Base-by-base conservation (phyloP, 345 rosid genomes). In the Eutrema heterophyllum region DNA sequence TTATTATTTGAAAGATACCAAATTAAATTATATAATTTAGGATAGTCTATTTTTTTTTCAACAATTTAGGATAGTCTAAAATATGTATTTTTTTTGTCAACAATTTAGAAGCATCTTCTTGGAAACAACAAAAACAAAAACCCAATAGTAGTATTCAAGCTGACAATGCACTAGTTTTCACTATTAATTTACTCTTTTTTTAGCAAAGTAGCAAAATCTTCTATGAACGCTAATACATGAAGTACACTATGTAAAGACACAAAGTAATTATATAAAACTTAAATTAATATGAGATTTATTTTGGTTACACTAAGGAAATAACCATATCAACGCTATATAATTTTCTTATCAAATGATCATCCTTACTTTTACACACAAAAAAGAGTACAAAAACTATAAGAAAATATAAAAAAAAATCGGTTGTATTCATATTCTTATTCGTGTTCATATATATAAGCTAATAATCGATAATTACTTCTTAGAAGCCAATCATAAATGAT, bases 401-500 rank as follows among this genome's bases (percentile, higher is more conserved):
- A 14, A 56, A 72, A 27, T 46, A 36, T 54, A 35, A 6, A 7
- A 9, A 48, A 4, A 38, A 36, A 3, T 38, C 2, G 9, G 12
- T 21, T 30, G 49, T 67, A 58, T 48, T 46, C 32, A 73, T 55
- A 66, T 35, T 56, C 24, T 73, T 74, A 49, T 50, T 58, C 61
- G 27, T 49, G 63, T 38, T 74, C n/a, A 46, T 45, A 21, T 21
- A 21, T 57, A 52, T 66, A 75, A 67, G 41, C 57, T 67, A 75
- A 16, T 13, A 53, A 15, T 41, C 33, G 35, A 51, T 50, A 26
- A 44, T 45, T 18, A 62, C 65, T 54, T 76, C 45, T 61, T 54
- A 54, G 40, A 54, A 76, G 33, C 21, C 32, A 67, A 38, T 40
- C 52, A 27, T 52, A 8, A 59, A 46, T 16, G 50, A 55, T 54